Evolutionary conservation across 441 rosid species (phyloP), one percentile per base, ranked within the genome.

Genomic region (Mallotus repandus): DNA sequence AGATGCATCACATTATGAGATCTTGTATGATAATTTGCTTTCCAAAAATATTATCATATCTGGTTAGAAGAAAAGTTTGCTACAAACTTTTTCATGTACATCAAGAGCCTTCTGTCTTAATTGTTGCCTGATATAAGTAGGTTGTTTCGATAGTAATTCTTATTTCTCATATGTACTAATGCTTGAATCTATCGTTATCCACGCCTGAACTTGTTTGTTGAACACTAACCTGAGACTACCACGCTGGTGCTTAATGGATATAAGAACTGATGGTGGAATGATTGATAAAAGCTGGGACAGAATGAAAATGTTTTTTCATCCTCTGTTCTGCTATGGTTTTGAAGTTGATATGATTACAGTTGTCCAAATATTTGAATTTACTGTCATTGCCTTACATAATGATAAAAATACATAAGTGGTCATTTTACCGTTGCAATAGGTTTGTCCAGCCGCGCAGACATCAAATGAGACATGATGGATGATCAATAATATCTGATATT

Each of bases 351-450:
- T 48, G 16, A 74, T 66, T 58, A 66, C 38, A 57, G 38, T 3
- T 45, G 16, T 71, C 41, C 16, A n/a, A 46, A 55, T 49, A 12
- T 61, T 66, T 18, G 63, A 70, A 60, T 43, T 57, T 3, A 22
- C 63, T 13, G 60, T 41, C 15, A 57, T 57, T 57, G 41, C 7
- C 74, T 74, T 45, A 9, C 65, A 41, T 75, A n/a, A 76, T 71
- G 70, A 70, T 50, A 43, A 25, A 25, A 68, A 50, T 55, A 13
- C 60, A 60, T 35, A 38, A 56, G 48, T 41, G 48, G 73, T 10
- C 29, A 45, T 58, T 70, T 71, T 63, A 76, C 75, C 82, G 77
- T 76, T 76, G 62, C 58, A 68, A 49, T 63, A 63, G 69, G 70
- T 66, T 2, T 73, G 78, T 63, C 66, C 43, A 18, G 52, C 58